phyloP scores from a whole-genome alignment of 495 filamentous ascomycete species.

The Hyaloscypha finlandica region DNA sequence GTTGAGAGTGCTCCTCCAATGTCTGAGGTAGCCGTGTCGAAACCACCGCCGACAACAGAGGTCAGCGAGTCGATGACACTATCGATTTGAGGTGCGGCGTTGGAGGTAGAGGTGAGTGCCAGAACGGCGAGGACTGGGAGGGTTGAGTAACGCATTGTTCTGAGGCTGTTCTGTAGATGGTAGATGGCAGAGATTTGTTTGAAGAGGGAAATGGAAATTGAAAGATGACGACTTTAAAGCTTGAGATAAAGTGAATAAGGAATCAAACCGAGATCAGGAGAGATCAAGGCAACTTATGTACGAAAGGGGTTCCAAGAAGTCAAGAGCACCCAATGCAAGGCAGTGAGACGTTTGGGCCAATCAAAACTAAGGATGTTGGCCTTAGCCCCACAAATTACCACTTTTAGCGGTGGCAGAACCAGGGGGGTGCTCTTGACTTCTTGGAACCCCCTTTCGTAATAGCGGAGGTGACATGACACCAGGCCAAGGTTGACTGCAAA shows the following conservation, averaged over 20 bases:
- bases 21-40: slow-evolving; percentile 11
- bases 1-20: slow-evolving; percentile 16
- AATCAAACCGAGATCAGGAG: background rate
- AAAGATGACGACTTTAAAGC: background rate
- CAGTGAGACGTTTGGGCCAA: slow-evolving; percentile 4
- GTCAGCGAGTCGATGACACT: slow-evolving; percentile 5
- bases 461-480: background rate
- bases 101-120: slow-evolving; percentile 18
- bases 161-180: background rate
- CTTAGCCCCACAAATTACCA: background rate
- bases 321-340: background rate
- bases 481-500: background rate
- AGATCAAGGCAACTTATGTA: background rate
- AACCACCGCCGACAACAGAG: background rate
- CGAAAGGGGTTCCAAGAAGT: slow-evolving; percentile 3
- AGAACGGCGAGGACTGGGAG: slow-evolving; percentile 27
- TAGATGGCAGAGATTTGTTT: background rate
- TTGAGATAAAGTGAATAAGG: background rate
- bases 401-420: slow-evolving; percentile 5
- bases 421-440: slow-evolving; percentile 2
- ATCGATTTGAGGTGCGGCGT: background rate
- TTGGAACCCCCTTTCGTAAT: background rate
- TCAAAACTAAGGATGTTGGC: background rate
- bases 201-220: background rate
- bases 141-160: slow-evolving; percentile 28